Evolutionary conservation across 257 asterid species (phyloP), one percentile per base, ranked within the genome.

Genomic region (Marsdenia floribunda): DNA sequence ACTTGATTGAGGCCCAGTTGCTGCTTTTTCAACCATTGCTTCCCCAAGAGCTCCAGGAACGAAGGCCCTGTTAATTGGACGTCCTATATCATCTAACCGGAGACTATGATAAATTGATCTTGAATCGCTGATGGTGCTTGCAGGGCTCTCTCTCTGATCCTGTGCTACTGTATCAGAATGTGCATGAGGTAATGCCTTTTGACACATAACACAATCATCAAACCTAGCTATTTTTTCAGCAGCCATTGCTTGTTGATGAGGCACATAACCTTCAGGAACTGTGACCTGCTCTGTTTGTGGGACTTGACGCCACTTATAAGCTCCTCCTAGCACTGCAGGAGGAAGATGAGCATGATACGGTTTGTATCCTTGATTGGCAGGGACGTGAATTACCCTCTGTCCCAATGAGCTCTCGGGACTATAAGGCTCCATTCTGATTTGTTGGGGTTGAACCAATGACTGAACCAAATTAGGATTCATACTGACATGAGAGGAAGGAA

Each of bases 151-250:
- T 75, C 78, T 87, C 50, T 75, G 84, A 57, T 87, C 92, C 73
- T 85, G 96, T 75, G 90, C 96, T 59, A 86, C 29, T 52, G 98
- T 80, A 77, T 95, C 98, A 37, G 99, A 95, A 79, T 95, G 99
- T 81, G 97, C 97, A 83, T 92, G 99, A 22, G 99, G 99, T 81
- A 95, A 77, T 69, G 89, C 87, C 81, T 92, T 95, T 81, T 91
- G 98, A 81, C 99, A 92, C 97, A 95, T 82, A 29, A 77, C 75
- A 82, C 99, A 92, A 79, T 89, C 96, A 68, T 88, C 96, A 18
- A 81, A 76, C 76, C 74, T 75, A 47, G 83, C 59, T 33, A 70
- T 66, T 49, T 76, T 81, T 65, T 84, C 96, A 65, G 88, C 81
- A 72, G 81, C 76, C 50, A 61, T 46, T 50, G 38, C 76, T 55